Percentiles rank a stretch among this genome's conserved stretches.
Evolutionary conservation across 768 basidiomycete species (phyloP).

Genomic region (Termitomyces sp.): DNA sequence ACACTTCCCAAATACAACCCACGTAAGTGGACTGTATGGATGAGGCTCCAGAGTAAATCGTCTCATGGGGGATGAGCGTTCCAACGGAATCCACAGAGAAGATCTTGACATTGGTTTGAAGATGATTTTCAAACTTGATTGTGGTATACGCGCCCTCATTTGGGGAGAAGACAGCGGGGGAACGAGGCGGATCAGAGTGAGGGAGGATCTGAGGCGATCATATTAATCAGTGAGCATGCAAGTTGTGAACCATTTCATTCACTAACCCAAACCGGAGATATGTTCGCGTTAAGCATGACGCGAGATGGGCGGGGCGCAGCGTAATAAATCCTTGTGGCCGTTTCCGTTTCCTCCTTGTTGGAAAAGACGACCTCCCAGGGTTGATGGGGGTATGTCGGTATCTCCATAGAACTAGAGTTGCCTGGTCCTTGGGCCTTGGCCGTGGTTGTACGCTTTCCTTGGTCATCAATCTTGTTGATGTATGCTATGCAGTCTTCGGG

Average conservation of each 20-base stretch:
- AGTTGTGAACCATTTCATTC: not conserved
- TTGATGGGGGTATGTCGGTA: not conserved
- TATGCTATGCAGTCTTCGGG: not conserved
- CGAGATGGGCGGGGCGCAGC: not conserved
- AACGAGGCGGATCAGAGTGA: not conserved
- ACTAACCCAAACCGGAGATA: not conserved
- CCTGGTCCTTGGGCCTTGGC: rapidly evolving
- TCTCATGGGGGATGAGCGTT: not conserved
- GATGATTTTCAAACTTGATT: constrained; percentile 10
- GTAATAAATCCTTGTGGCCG: not conserved
- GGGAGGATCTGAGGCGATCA: not conserved
- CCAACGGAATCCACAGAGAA: constrained; percentile 3
- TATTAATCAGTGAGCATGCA: not conserved
- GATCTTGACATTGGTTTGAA: constrained; percentile 3
- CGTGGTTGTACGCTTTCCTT: not conserved
- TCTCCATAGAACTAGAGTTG: too few species aligned
- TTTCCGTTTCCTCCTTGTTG: not conserved
- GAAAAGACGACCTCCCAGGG: constrained; percentile 7
- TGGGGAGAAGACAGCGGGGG: not conserved
- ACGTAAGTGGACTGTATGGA: constrained; percentile 6
- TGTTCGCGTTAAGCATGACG: not conserved
- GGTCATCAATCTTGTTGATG: not conserved
- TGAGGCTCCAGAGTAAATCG: not conserved
- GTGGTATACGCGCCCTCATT: not conserved
- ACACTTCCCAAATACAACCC: constrained; percentile 4